Conservation (phyloP, 352 stramenopile genomes). For the Blastocystis sp. region DNA sequence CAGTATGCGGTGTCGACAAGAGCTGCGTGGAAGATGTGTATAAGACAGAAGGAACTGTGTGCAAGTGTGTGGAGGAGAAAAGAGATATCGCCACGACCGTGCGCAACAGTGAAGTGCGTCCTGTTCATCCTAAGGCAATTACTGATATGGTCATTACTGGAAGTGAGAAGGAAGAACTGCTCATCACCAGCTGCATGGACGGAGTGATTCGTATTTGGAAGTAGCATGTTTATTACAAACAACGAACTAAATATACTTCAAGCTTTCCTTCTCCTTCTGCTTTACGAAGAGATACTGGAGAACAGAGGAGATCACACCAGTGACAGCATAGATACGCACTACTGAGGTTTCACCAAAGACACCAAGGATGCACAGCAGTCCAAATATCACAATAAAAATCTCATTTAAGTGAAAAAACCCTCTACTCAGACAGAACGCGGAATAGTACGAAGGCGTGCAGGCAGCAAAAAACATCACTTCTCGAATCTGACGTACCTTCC, state of each 20-base stretch:
- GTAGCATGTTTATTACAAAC: neutral
- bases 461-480: neutral
- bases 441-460: neutral
- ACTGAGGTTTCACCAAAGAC: neutral
- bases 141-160: slow-evolving; percentile 39
- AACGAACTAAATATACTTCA: slow-evolving; percentile 59
- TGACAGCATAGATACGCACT: neutral
- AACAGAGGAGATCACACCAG: neutral
- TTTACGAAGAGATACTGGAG: neutral
- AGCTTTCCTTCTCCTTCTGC: slow-evolving; percentile 9
- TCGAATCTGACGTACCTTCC: neutral
- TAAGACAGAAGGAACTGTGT: neutral
- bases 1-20: slow-evolving; percentile 18
- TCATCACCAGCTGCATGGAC: slow-evolving; percentile 38
- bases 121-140: neutral
- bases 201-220: slow-evolving; percentile 52
- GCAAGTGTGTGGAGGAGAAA: neutral
- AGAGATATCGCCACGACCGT: neutral
- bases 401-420: slow-evolving; percentile 32
- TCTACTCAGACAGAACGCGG: slow-evolving; percentile 16
- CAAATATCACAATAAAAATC: neutral
- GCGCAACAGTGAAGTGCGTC: neutral
- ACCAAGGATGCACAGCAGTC: slow-evolving; percentile 22
- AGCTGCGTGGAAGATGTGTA: slow-evolving; percentile 9
- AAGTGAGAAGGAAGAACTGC: neutral